Conservation (phyloP, 768 basidiomycete species). For the Mycena amicta region DNA sequence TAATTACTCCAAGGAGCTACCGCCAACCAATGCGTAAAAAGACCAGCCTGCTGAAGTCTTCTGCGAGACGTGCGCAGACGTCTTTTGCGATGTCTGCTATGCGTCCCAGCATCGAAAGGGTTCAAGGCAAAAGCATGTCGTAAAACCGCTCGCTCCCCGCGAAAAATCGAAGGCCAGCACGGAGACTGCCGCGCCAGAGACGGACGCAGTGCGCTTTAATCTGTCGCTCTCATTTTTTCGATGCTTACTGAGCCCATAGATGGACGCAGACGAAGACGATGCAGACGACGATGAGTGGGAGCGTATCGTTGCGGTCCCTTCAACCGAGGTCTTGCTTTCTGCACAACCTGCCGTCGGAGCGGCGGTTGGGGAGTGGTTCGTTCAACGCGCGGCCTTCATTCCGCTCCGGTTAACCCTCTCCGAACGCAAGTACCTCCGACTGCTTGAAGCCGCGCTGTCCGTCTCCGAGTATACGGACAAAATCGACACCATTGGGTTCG, state of each 20-base stretch:
- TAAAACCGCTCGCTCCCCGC: constrained; percentile 45
- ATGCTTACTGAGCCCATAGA: constrained; percentile 32
- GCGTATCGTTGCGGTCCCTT: constrained; percentile 35
- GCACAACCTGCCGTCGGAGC: constrained; percentile 62
- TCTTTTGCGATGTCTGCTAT: constrained; percentile 86
- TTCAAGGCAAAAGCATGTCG: constrained; percentile 63
- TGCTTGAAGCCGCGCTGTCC: constrained; percentile 81
- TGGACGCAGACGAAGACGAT: constrained; percentile 47
- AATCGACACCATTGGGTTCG: constrained; percentile 77
- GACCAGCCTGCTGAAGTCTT: constrained; percentile 81
- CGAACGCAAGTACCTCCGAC: constrained; percentile 84
- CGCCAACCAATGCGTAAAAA: constrained; percentile 37
- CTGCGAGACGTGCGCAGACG: constrained; percentile 73
- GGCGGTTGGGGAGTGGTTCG: constrained; percentile 81
- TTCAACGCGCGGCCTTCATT: constrained; percentile 80
- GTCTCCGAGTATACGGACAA: constrained; percentile 92
- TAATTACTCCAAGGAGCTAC: too few species aligned
- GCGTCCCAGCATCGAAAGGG: constrained; percentile 85
- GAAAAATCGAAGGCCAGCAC: constrained; percentile 28
- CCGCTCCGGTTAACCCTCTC: constrained; percentile 72
- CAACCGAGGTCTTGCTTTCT: constrained; percentile 41
- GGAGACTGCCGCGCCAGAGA: constrained; percentile 14
- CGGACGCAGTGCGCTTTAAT: constrained; percentile 35
- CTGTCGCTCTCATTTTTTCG: not conserved
- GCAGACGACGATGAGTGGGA: constrained; percentile 50